phyloP scores from a whole-genome alignment of 306 rosid genomes.

The Citrullus colocynthis region DNA sequence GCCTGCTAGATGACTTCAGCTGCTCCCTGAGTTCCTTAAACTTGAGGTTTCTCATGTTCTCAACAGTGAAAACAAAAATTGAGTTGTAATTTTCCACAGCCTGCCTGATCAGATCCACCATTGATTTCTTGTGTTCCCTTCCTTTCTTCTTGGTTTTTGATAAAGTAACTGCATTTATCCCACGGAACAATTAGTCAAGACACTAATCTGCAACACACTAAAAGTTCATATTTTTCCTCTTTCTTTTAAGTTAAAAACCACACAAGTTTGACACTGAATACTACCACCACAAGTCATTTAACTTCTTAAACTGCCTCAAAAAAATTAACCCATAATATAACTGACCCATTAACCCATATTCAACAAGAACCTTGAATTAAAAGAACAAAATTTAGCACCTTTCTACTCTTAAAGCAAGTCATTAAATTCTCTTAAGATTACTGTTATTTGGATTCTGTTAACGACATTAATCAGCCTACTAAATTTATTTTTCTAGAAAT shows the following conservation, averaged over 20 bases:
- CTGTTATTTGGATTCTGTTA: background rate
- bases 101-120: slow-evolving; percentile 45
- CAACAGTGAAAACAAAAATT: slow-evolving; percentile 58
- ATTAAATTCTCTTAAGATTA: background rate
- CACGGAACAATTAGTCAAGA: background rate
- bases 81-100: slow-evolving; percentile 63
- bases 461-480: background rate
- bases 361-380: background rate
- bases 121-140: slow-evolving; percentile 60
- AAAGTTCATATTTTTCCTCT: background rate
- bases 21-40: slow-evolving; percentile 84
- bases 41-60: slow-evolving; percentile 88
- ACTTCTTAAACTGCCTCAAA: background rate
- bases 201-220: background rate
- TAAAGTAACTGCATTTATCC: slow-evolving; percentile 50
- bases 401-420: background rate
- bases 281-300: background rate
- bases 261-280: background rate
- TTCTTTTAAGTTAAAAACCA: background rate
- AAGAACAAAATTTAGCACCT: background rate
- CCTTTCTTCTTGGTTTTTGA: slow-evolving; percentile 94
- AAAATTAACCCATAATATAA: background rate
- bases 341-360: too few species aligned
- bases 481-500: background rate
- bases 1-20: slow-evolving; percentile 61